phyloP scores from a whole-genome alignment of 2,329 filamentous ascomycete genomes.

The Davidsoniella neocaledoniae region DNA sequence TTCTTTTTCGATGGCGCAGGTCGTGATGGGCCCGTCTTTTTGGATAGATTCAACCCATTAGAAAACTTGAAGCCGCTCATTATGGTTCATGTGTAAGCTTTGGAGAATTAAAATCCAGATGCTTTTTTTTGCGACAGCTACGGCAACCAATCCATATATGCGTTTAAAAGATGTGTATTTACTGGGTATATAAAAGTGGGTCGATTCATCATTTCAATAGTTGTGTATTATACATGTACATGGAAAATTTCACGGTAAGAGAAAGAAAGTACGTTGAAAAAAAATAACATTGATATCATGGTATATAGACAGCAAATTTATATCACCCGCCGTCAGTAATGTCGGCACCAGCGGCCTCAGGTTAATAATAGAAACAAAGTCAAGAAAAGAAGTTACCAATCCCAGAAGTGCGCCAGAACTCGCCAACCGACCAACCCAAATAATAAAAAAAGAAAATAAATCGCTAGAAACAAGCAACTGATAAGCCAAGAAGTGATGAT shows the following conservation, averaged over 20 bases:
- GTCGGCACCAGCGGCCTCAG: too few relatives aligned
- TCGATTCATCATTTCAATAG: neutral
- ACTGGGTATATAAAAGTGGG: neutral
- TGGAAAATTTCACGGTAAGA: too few relatives aligned
- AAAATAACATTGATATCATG: slow-evolving; percentile 6
- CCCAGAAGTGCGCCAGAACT: slow-evolving; percentile 7
- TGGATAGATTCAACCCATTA: slow-evolving; percentile 42
- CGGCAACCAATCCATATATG: neutral
- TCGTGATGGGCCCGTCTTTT: slow-evolving; percentile 37
- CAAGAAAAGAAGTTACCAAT: slow-evolving; percentile 1
- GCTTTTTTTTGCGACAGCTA: neutral
- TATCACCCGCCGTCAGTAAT: neutral
- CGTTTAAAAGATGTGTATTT: neutral
- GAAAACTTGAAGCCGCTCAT: slow-evolving; percentile 34
- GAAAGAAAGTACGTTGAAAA: neutral
- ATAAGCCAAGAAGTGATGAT: neutral
- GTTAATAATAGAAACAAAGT: slow-evolving; percentile 4
- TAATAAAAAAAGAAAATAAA: slow-evolving; percentile 2
- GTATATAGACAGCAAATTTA: slow-evolving; percentile 8
- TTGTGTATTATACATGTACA: too few relatives aligned
- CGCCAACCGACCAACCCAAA: slow-evolving; percentile 7
- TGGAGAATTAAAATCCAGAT: neutral
- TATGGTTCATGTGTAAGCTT: slow-evolving; percentile 6
- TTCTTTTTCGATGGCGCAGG: slow-evolving; percentile 32
- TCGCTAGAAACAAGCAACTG: neutral